These are phyloP conservation scores for Diplodia seriata DNA, from an alignment of 2,329 filamentous ascomycete genomes.

Conservation along the genomic window DNA sequence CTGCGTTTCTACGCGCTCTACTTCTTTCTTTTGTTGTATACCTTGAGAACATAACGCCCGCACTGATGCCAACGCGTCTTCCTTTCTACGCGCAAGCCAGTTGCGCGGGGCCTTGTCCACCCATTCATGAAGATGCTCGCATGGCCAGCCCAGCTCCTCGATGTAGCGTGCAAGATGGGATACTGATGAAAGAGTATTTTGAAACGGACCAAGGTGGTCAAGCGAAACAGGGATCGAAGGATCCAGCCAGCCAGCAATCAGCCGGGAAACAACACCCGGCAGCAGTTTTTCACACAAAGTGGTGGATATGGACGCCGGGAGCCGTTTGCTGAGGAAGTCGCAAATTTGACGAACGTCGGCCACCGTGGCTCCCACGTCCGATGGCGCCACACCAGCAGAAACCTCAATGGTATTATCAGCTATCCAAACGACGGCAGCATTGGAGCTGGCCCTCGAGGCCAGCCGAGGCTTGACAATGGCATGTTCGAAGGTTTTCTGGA, in stretches of 20 bases:
- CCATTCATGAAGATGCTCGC: conserved; percentile 75
- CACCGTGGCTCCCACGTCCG: conserved; percentile 41
- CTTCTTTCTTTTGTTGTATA: conserved; percentile 70
- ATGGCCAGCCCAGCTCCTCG: conserved; percentile 67
- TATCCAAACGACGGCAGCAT: conserved; percentile 43
- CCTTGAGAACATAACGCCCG: conserved; percentile 72
- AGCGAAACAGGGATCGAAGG: conserved; percentile 77
- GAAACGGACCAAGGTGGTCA: conserved; percentile 73
- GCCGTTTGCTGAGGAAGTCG: conserved; percentile 57
- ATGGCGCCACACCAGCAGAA: conserved; percentile 39
- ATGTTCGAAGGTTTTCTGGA: conserved; percentile 70
- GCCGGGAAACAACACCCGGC: conserved; percentile 68
- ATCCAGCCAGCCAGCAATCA: conserved; percentile 78
- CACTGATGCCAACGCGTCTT: conserved; percentile 77
- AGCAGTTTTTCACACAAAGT: conserved; percentile 74
- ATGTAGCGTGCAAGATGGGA: conserved; percentile 69
- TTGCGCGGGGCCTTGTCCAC: conserved; percentile 77
- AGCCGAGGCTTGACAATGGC: conserved; percentile 68
- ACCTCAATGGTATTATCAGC: conserved; percentile 46
- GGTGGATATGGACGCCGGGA: conserved; percentile 57
- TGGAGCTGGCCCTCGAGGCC: conserved; percentile 44
- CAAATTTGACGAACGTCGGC: conserved; percentile 45
- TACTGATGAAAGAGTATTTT: conserved; percentile 71
- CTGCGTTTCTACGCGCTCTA: conserved; percentile 86
- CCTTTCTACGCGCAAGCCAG: conserved; percentile 85